A percentile compares a stretch with the other conserved stretches of the same genome.
phyloP scores from a whole-genome alignment of 768 basidiomycete species.

The Candolleomyces aberdarensis region DNA sequence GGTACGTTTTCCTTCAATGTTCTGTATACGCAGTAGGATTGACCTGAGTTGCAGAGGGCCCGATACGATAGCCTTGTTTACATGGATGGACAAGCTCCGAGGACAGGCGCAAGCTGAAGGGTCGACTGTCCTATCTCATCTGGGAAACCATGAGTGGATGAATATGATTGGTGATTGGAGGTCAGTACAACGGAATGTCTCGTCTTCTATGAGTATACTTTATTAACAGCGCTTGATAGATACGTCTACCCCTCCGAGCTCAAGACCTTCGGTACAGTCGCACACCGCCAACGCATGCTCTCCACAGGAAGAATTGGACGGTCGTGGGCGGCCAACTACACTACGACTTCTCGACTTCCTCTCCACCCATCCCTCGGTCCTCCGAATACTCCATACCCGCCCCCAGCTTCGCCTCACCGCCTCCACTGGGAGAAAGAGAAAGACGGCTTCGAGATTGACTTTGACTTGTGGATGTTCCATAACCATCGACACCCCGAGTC shows the following conservation, averaged over 20 bases:
- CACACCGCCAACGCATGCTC: conserved; percentile 69
- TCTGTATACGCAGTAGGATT: background rate
- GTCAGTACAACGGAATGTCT: background rate
- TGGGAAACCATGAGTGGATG: conserved; percentile 99
- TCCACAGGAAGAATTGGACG: conserved; percentile 74
- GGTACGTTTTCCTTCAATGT: conserved; percentile 41
- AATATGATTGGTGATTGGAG: conserved; percentile 64
- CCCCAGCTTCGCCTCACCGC: conserved; percentile 25
- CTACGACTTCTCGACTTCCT: conserved; percentile 76
- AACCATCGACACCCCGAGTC: conserved; percentile 23
- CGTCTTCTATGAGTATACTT: background rate
- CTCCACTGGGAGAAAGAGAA: conserved; percentile 29
- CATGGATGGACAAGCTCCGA: conserved; percentile 81
- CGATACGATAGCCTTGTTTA: conserved; percentile 84
- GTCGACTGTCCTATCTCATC: conserved; percentile 69
- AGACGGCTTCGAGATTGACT: conserved; percentile 10
- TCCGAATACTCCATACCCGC: conserved; percentile 60
- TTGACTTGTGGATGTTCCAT: conserved; percentile 14
- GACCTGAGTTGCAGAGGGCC: conserved; percentile 55
- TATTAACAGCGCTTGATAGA: conserved; percentile 35
- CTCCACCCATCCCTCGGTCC: conserved; percentile 68
- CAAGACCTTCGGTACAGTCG: conserved; percentile 72
- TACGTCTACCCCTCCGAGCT: conserved; percentile 85
- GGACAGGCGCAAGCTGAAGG: conserved; percentile 66
- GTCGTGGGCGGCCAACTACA: conserved; percentile 85